Conservation (phyloP, 2,329 filamentous ascomycete species). For the Xylaria multiplex region DNA sequence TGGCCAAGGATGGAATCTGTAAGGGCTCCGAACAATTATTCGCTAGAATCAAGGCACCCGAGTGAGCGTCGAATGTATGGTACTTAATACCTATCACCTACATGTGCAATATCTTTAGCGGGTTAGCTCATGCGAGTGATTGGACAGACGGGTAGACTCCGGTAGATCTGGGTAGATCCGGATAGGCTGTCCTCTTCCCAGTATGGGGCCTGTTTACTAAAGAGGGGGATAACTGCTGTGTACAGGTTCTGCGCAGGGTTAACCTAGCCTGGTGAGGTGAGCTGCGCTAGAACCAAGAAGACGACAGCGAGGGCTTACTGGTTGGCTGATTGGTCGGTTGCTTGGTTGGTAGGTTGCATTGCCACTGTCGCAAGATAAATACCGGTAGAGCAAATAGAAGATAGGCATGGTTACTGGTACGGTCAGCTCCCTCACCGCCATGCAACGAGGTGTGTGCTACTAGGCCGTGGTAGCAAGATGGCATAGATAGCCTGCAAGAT, state of each 20-base stretch:
- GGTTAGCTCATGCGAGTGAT: slow-evolving; percentile 36
- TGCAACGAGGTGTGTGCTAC: slow-evolving; percentile 26
- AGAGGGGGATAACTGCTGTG: slow-evolving; percentile 12
- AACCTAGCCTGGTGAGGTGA: slow-evolving; percentile 13
- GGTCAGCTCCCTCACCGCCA: slow-evolving; percentile 37
- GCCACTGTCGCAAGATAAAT: slow-evolving; percentile 27
- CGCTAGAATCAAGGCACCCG: neutral
- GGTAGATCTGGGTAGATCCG: slow-evolving; percentile 40
- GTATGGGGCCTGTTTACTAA: slow-evolving; percentile 10
- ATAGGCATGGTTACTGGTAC: slow-evolving; percentile 6
- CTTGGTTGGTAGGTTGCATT: slow-evolving; percentile 26
- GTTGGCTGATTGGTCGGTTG: slow-evolving; percentile 17
- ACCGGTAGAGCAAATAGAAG: slow-evolving; percentile 11
- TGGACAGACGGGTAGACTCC: slow-evolving; percentile 37
- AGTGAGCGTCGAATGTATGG: no score
- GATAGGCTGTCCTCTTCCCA: slow-evolving; percentile 14
- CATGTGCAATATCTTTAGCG: slow-evolving; percentile 23
- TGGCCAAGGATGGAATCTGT: slow-evolving; percentile 29
- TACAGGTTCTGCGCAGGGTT: neutral
- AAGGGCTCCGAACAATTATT: slow-evolving; percentile 21
- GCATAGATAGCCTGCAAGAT: slow-evolving; percentile 14
- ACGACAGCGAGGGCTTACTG: slow-evolving; percentile 13
- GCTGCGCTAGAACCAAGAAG: slow-evolving; percentile 30
- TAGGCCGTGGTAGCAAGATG: slow-evolving; percentile 12
- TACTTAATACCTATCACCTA: neutral